A percentile compares a stretch with the other conserved stretches of the same genome.
phyloP scores from a whole-genome alignment of 257 asterid species.

The Solanum pimpinellifolium region DNA sequence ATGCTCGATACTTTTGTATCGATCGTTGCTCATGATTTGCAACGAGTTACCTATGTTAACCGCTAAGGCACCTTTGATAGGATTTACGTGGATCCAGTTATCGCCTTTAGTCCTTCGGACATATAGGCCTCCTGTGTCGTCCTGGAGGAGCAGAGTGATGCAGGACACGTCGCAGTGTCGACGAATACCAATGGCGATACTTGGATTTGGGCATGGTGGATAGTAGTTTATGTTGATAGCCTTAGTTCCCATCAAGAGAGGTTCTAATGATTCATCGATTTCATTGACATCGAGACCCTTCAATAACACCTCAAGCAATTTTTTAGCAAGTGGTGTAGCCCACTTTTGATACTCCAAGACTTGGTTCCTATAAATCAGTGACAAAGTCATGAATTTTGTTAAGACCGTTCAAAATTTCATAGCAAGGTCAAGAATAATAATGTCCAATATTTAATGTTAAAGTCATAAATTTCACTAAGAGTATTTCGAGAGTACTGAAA shows the following conservation, averaged over 20 bases:
- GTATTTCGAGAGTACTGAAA: no score
- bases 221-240: no score
- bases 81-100: conserved; percentile 35
- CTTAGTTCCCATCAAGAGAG: no score
- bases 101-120: conserved; percentile 12
- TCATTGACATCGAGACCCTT: conserved; percentile 3
- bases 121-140: conserved; percentile 43
- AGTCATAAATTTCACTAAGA: no score
- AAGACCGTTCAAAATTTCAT: not conserved
- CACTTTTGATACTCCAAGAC: conserved; percentile 30
- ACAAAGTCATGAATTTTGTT: not conserved
- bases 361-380: conserved; percentile 11
- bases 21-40: conserved; percentile 41
- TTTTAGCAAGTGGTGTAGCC: conserved; percentile 26
- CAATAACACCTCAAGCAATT: conserved; percentile 20
- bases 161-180: conserved; percentile 35
- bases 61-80: conserved; percentile 33
- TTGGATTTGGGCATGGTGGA: no score
- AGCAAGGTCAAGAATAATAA: not conserved
- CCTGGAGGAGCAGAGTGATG: conserved; percentile 45
- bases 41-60: conserved; percentile 35
- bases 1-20: conserved; percentile 42
- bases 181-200: conserved; percentile 27
- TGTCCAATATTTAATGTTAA: not conserved
- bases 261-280: no score